These are phyloP conservation scores for Sclerotinia minor DNA, from an alignment of 2,329 filamentous ascomycete genomes.

Conservation along the genomic window DNA sequence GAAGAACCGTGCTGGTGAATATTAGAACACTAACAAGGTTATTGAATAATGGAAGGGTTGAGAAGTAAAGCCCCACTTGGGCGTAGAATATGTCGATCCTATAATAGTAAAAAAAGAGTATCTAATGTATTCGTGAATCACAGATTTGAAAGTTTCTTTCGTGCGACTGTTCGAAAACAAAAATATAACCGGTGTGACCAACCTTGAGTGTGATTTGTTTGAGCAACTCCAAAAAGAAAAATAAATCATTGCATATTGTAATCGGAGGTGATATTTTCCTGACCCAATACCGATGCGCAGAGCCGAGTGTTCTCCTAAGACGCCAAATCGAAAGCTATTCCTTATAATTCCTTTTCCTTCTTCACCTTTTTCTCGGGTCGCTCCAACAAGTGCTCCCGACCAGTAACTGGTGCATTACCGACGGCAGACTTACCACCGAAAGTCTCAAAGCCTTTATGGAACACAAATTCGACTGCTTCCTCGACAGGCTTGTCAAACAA, in stretches of 20 bases:
- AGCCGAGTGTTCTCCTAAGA: slow-evolving; percentile 24
- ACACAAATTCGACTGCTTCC: slow-evolving; percentile 83
- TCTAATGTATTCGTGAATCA: neutral
- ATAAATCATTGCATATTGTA: neutral
- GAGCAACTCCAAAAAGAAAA: slow-evolving; percentile 3
- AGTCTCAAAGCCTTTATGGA: slow-evolving; percentile 76
- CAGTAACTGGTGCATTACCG: slow-evolving; percentile 55
- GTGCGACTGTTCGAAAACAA: slow-evolving; percentile 9
- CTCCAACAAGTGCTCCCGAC: slow-evolving; percentile 51
- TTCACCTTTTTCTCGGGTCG: slow-evolving; percentile 30
- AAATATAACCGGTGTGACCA: slow-evolving; percentile 17
- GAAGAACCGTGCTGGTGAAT: neutral
- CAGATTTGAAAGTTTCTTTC: neutral
- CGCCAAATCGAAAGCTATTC: slow-evolving; percentile 21
- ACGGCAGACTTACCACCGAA: slow-evolving; percentile 65
- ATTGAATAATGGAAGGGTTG: neutral
- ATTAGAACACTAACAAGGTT: neutral
- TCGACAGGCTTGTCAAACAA: slow-evolving; percentile 93
- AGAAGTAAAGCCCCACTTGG: slow-evolving; percentile 19
- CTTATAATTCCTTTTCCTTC: slow-evolving; percentile 33
- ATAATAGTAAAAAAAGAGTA: slow-evolving; percentile 18
- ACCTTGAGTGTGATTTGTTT: neutral
- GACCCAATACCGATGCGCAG: neutral
- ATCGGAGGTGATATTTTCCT: slow-evolving; percentile 16
- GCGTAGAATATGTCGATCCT: slow-evolving; percentile 6